Percentiles rank a stretch among this genome's conserved stretches.
These are phyloP conservation scores for Colletotrichum melonis DNA, from an alignment of 2,329 filamentous ascomycete species.

Conservation along the genomic window DNA sequence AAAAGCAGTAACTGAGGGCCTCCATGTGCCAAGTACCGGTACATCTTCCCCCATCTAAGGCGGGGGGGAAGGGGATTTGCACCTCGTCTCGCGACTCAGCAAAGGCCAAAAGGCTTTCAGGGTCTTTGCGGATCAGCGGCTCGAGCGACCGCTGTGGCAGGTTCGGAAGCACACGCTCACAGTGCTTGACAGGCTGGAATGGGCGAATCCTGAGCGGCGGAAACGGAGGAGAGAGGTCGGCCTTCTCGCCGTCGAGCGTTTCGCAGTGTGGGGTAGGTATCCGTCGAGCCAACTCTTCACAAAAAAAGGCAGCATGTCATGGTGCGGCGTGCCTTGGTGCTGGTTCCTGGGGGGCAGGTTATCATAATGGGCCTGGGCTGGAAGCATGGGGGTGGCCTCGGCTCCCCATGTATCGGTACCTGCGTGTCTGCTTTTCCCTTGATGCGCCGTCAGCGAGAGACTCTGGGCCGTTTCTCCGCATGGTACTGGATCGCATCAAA, in stretches of 20 bases:
- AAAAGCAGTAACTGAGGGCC: constrained; percentile 16
- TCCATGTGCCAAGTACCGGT: constrained; percentile 24
- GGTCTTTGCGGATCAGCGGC: constrained; percentile 36
- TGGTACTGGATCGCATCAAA: constrained; percentile 34
- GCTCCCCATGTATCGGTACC: constrained; percentile 22
- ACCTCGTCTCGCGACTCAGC: constrained; percentile 24
- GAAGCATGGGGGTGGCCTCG: neutral
- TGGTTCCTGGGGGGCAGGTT: neutral
- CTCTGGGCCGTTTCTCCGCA: constrained; percentile 28
- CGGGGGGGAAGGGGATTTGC: constrained; percentile 13
- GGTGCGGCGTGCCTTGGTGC: neutral
- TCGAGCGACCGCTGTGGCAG: constrained; percentile 35
- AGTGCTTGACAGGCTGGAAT: constrained; percentile 3
- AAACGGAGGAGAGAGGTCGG: constrained; percentile 10
- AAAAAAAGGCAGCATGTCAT: constrained; percentile 23
- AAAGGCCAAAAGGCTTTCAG: constrained; percentile 11
- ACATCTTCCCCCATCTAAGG: constrained; percentile 11
- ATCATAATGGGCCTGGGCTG: constrained; percentile 9
- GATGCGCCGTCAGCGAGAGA: neutral
- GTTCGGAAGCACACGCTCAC: constrained; percentile 4
- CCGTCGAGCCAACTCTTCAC: too few species aligned
- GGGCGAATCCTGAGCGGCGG: constrained; percentile 8
- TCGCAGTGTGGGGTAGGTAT: constrained; percentile 30
- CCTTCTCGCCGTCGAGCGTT: constrained; percentile 28
- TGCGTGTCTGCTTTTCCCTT: neutral